A percentile compares a stretch with the other conserved stretches of the same genome.
Evolutionary conservation across 75 land plant genomes (phyloP).

Genomic region (Selaginella tamariscina): DNA sequence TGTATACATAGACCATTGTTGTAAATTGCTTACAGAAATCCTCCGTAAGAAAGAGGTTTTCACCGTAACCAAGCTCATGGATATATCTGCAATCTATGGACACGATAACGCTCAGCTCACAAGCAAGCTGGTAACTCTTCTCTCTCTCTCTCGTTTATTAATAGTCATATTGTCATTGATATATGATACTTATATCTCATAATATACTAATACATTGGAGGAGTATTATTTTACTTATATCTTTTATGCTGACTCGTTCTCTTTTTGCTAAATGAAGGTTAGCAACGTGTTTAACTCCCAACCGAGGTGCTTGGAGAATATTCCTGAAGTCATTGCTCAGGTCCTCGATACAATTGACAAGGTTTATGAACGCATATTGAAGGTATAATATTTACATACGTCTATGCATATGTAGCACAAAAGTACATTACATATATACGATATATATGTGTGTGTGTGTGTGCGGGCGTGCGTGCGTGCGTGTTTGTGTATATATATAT

Average conservation of each 20-base stretch:
- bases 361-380: constrained; percentile 64
- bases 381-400: constrained; percentile 35
- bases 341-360: constrained; percentile 47
- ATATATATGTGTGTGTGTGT: no score
- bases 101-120: constrained; percentile 78
- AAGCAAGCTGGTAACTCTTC: constrained; percentile 35
- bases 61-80: constrained; percentile 82
- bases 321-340: constrained; percentile 31
- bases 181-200: no score
- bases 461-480: no score
- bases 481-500: no score
- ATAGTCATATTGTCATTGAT: no score
- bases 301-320: constrained; percentile 32
- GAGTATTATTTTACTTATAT: no score
- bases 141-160: not conserved
- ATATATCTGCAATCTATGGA: constrained; percentile 82
- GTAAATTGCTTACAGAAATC: constrained; percentile 32
- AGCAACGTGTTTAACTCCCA: constrained; percentile 52
- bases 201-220: no score
- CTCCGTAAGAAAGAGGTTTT: constrained; percentile 64
- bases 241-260: no score
- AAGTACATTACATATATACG: no score
- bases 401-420: not conserved
- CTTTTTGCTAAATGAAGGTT: constrained; percentile 56
- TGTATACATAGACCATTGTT: not conserved